Conservation (phyloP, 306 rosid genomes). For the Dryas drummondii region DNA sequence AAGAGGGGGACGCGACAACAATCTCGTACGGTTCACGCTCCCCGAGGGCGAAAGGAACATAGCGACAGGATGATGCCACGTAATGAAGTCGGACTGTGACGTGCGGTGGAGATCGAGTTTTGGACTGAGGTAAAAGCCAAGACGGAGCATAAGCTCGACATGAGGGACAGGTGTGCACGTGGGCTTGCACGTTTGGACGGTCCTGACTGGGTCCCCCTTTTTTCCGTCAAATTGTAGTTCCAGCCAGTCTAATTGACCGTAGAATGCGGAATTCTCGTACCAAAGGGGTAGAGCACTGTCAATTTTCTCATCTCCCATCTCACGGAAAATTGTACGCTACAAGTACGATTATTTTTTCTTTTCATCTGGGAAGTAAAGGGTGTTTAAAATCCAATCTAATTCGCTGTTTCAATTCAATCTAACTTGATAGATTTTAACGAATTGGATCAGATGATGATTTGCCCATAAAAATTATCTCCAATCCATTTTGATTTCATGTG, state of each 20-base stretch:
- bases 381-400: too few relatives aligned
- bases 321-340: not conserved
- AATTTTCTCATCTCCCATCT: not conserved
- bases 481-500: too few relatives aligned
- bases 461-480: too few relatives aligned
- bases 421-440: too few relatives aligned
- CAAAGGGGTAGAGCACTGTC: not conserved
- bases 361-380: too few relatives aligned
- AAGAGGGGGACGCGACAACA: slow-evolving; percentile 6
- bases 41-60: not conserved
- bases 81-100: not conserved
- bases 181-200: slow-evolving; percentile 20
- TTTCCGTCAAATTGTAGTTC: slow-evolving; percentile 12
- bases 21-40: slow-evolving; percentile 3
- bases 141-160: not conserved
- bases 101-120: not conserved
- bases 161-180: slow-evolving; percentile 28
- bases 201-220: not conserved
- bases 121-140: not conserved
- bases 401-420: too few relatives aligned
- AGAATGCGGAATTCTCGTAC: slow-evolving; percentile 31
- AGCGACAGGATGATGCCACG: not conserved
- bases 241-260: slow-evolving; percentile 21
- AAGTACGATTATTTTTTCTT: too few relatives aligned
- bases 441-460: too few relatives aligned